Percentiles rank a stretch among this genome's conserved stretches.
Evolutionary conservation across 2,329 filamentous ascomycete species (phyloP).

Genomic region (Penicillium brevicompactum): DNA sequence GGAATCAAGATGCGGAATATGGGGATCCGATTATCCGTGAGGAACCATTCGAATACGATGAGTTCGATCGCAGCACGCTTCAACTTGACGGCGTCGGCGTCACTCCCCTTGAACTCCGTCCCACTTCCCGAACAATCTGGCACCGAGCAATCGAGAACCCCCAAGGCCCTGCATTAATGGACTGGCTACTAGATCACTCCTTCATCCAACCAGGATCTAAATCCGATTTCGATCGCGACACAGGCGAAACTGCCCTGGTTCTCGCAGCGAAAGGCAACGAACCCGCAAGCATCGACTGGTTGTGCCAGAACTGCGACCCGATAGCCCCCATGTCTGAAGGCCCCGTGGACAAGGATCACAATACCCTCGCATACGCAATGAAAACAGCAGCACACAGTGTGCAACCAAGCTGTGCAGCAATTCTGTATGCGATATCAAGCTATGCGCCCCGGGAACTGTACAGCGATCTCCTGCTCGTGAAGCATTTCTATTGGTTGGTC

Average conservation of each 20-base stretch:
- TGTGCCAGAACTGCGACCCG: conserved; percentile 3
- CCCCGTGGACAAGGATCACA: background rate
- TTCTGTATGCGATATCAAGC: background rate
- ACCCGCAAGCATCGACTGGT: conserved; percentile 1
- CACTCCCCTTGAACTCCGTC: background rate
- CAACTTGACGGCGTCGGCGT: background rate
- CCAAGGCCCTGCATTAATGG: background rate
- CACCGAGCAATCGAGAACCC: conserved; percentile 5
- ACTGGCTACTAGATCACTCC: conserved; percentile 1
- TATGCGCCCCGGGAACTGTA: background rate
- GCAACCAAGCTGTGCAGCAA: background rate
- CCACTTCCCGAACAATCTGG: conserved; percentile 3
- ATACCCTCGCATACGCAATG: background rate
- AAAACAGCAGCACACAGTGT: conserved; percentile 1
- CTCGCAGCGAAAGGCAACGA: background rate
- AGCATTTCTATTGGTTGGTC: conserved; percentile 3
- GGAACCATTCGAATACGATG: background rate
- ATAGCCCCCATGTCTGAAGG: background rate
- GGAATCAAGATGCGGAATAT: conserved; percentile 1
- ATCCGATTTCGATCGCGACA: background rate
- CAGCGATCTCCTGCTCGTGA: background rate
- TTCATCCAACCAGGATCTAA: background rate
- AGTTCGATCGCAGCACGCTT: background rate
- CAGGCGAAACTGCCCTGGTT: background rate
- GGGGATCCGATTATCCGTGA: background rate